Evolutionary conservation across 2,329 filamentous ascomycete species (phyloP).

Genomic region (Blumeria hordei): DNA sequence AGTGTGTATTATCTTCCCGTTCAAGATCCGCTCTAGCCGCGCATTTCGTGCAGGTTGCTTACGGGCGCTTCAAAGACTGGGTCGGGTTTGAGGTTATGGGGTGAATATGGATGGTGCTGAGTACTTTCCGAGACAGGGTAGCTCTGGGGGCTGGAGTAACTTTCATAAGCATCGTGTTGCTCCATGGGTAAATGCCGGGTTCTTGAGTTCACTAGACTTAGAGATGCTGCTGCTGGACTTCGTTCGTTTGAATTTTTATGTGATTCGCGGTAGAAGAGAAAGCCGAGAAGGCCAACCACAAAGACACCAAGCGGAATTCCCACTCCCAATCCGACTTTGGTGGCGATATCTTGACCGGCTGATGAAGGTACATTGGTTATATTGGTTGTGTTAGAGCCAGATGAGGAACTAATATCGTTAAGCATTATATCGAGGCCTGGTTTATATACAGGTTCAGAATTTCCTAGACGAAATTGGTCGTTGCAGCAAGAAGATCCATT

Average conservation of each 20-base stretch:
- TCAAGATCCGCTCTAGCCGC: background rate
- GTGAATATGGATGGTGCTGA: background rate
- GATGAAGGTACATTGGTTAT: slow-evolving; percentile 1
- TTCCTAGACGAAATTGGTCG: slow-evolving; percentile 1
- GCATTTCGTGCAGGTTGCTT: slow-evolving; percentile 3
- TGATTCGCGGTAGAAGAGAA: slow-evolving; percentile 6
- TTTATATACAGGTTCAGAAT: slow-evolving; percentile 4
- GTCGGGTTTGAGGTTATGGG: background rate
- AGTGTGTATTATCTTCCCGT: too few relatives aligned
- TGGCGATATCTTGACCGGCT: slow-evolving; percentile 1
- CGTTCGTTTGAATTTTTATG: slow-evolving; percentile 1
- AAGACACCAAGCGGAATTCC: slow-evolving; percentile 6
- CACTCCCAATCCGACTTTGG: slow-evolving; percentile 7
- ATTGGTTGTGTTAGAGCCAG: background rate
- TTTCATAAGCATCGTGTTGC: background rate
- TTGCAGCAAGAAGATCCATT: slow-evolving; percentile 3
- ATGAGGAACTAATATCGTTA: background rate
- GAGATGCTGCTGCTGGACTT: background rate
- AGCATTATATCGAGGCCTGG: slow-evolving; percentile 4
- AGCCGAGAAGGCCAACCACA: slow-evolving; percentile 4
- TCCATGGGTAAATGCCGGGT: background rate
- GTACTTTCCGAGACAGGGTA: background rate
- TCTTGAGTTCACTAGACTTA: background rate
- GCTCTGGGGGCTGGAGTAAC: background rate
- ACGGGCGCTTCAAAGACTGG: slow-evolving; percentile 3